These are phyloP conservation scores for Striga hermonthica DNA, from an alignment of 305 asterid genomes.

Conservation along the genomic window DNA sequence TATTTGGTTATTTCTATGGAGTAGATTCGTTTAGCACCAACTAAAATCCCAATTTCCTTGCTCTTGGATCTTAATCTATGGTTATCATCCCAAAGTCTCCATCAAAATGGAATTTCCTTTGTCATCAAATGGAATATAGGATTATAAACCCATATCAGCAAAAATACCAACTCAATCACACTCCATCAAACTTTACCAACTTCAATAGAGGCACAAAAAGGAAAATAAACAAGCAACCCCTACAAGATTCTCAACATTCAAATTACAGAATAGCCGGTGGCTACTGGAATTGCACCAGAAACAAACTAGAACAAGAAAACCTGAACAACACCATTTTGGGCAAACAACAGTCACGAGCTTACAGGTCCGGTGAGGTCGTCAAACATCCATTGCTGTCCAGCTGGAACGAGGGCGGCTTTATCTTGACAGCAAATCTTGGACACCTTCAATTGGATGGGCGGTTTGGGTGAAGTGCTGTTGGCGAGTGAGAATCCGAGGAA, in stretches of 20 bases:
- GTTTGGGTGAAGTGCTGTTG: constrained; percentile 36
- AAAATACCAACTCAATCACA: too few species aligned
- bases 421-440: constrained; percentile 58
- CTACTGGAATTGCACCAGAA: too few species aligned
- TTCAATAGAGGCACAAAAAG: background rate
- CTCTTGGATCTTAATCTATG: background rate
- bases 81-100: background rate
- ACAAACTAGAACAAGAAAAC: background rate
- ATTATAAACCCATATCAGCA: too few species aligned
- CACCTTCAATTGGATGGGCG: constrained; percentile 34
- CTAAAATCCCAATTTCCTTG: background rate
- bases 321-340: background rate
- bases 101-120: constrained; percentile 11
- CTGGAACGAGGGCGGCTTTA: constrained; percentile 48
- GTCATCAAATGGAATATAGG: too few species aligned
- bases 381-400: constrained; percentile 87
- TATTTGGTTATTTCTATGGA: background rate
- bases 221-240: background rate
- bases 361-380: constrained; percentile 77
- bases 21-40: background rate
- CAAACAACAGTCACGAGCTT: constrained; percentile 13
- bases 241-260: background rate
- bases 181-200: too few species aligned
- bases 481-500: constrained; percentile 58
- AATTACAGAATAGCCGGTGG: background rate